Evolutionary conservation across 1,284 basidiomycete species (phyloP), one percentile per base, ranked within the genome.

Genomic region (Macrocystidia cucumis): DNA sequence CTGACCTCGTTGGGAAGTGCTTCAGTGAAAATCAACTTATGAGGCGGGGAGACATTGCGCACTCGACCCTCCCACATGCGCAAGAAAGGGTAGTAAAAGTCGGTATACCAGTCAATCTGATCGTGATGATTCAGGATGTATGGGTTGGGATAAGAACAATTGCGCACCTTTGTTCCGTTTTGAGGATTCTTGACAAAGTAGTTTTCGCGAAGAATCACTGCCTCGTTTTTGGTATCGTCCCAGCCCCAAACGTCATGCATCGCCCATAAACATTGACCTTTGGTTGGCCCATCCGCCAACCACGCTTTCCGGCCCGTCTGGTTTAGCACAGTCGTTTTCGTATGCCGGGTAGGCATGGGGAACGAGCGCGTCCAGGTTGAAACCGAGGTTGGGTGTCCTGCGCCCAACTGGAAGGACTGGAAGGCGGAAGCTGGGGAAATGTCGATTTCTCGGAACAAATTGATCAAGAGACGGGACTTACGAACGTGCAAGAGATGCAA

Each of bases 241-340:
- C 87, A 98, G 1, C 79, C 75, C 95, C 95, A 98, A 0, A 97
- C 89, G 9, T 88, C 91, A 47, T 97, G 92, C 61, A 82, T 73
- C 48, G 88, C 79, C 92, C 91, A 97, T 0, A 92, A 49, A 51
- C 92, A 97, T 41, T 67, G 54, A 9, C 81, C 85, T 28, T 59
- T 45, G 0, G 82, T 82, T 11, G 81, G 82, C 0, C 86, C 86
- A 47, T 85, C 75, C 1, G 55, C 53, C 29, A 63, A 67, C 91
- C 84, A 91, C 1, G 69, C 86, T 29, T 69, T 75, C 21, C 64
- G 69, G 6, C 72, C 67, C 0, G 65, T 54, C 1, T 67, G 49
- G 47, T 89, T 88, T 8, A 88, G 57, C 2, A 80, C 47, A 2
- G 60, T 66, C 25, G 70, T 62, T 0, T 67, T 67, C 0, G 79